Conservation (phyloP, 169 alveolate species). For the Plasmodium berghei region DNA sequence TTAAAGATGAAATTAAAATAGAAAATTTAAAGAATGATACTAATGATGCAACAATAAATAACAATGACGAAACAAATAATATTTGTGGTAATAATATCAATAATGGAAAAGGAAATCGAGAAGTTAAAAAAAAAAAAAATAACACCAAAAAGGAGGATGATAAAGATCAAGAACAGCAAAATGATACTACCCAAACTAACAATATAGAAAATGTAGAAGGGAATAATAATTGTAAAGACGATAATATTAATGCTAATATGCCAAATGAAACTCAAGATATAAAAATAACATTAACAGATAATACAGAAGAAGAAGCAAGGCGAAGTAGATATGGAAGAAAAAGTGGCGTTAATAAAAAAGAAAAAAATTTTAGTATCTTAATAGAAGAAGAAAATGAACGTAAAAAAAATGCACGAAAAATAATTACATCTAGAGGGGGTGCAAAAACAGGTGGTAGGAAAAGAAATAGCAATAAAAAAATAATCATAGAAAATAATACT, state of each 20-base stretch:
- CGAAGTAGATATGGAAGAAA: conserved; percentile 37
- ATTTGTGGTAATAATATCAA: neutral
- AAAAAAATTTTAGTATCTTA: conserved; percentile 18
- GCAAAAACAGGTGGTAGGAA: conserved; percentile 19
- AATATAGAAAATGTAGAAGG: neutral
- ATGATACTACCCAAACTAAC: neutral
- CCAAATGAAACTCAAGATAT: neutral
- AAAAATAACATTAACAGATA: neutral
- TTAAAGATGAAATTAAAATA: neutral
- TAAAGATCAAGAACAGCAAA: neutral
- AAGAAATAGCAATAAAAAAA: conserved; percentile 3
- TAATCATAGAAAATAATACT: neutral
- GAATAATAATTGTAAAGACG: conserved; percentile 1
- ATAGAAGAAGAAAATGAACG: conserved; percentile 36
- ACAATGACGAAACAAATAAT: neutral
- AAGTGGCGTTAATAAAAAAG: conserved; percentile 50
- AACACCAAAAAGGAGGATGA: neutral
- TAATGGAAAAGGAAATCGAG: neutral
- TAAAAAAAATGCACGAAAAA: conserved; percentile 11
- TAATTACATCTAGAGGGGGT: neutral
- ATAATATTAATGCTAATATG: neutral
- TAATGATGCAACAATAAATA: neutral
- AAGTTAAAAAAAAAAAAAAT: neutral
- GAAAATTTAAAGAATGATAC: neutral
- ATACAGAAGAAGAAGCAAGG: conserved; percentile 12